Evolutionary conservation across 176 grass and related monocot species (phyloP).

Genomic region (Secale cereale): DNA sequence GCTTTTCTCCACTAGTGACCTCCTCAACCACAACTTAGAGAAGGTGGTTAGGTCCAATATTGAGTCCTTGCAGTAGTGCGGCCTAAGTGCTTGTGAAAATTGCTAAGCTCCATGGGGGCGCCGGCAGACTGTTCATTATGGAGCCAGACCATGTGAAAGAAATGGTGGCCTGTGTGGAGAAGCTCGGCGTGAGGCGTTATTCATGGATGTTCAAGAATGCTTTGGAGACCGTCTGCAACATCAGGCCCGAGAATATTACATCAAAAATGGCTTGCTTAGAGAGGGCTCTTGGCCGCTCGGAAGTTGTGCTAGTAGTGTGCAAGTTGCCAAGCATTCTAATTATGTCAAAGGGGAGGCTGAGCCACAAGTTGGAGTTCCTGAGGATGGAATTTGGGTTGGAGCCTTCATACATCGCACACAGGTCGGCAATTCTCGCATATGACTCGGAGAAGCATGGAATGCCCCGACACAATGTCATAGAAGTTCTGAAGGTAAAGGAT

Average conservation of each 20-base stretch:
- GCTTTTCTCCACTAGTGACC: too few relatives aligned
- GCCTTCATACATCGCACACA: neutral
- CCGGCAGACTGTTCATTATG: neutral
- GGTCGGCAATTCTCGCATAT: slow-evolving; percentile 4
- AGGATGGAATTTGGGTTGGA: slow-evolving; percentile 13
- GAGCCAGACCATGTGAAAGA: neutral
- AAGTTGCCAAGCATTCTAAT: neutral
- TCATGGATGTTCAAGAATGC: slow-evolving; percentile 1
- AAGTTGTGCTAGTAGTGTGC: slow-evolving; percentile 24
- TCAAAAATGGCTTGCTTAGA: slow-evolving; percentile 8
- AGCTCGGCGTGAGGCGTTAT: neutral
- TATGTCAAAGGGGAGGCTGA: neutral
- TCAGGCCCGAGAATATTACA: neutral
- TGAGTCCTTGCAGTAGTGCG: neutral
- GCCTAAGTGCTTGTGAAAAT: neutral
- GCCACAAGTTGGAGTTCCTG: slow-evolving; percentile 30
- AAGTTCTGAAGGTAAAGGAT: slow-evolving; percentile 40
- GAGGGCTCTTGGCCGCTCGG: slow-evolving; percentile 37
- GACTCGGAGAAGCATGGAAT: slow-evolving; percentile 33
- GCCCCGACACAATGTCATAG: slow-evolving; percentile 38
- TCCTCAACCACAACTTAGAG: neutral
- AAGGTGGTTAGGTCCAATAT: neutral
- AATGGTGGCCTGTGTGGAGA: neutral
- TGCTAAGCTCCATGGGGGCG: neutral
- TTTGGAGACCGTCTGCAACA: neutral